Conservation (phyloP, 148 eudicot species). For the Limonium bicolor region DNA sequence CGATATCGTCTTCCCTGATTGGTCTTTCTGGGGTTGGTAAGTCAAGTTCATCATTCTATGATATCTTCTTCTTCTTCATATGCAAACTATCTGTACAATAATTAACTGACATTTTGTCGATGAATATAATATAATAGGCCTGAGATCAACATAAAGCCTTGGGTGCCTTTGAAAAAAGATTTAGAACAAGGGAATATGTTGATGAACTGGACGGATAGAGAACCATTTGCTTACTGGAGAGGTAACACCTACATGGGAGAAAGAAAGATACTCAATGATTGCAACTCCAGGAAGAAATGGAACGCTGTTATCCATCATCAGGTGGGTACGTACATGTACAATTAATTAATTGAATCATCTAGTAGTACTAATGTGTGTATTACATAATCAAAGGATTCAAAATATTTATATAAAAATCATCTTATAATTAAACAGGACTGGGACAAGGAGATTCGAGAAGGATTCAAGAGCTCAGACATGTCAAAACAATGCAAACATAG, state of each 20-base stretch:
- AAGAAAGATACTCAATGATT: conserved; percentile 13
- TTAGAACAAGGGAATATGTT: conserved; percentile 21
- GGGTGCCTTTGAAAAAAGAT: conserved; percentile 20
- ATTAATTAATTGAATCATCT: background rate
- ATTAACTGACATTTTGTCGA: background rate
- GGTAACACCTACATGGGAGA: conserved; percentile 15
- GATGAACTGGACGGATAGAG: conserved; percentile 21
- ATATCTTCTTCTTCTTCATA: background rate
- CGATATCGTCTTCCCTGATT: conserved; percentile 33
- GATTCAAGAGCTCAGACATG: conserved; percentile 26
- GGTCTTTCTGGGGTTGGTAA: conserved; percentile 25
- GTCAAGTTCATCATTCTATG: background rate
- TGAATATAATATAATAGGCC: conserved; percentile 14
- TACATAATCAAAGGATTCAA: background rate
- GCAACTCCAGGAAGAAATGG: conserved; percentile 25
- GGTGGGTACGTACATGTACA: too few relatives aligned
- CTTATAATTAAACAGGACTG: conserved; percentile 19
- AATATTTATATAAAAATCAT: conserved; percentile 9
- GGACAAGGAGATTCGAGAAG: conserved; percentile 14
- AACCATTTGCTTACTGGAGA: conserved; percentile 30
- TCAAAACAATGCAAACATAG: conserved; percentile 32
- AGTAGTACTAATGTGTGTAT: background rate
- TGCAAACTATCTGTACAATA: too few relatives aligned
- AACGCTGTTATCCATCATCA: conserved; percentile 18
- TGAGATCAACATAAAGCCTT: conserved; percentile 27